Percentiles rank a stretch among this genome's conserved stretches.
Conservation (phyloP, 345 rosid genomes). For the Hevea brasiliensis region DNA sequence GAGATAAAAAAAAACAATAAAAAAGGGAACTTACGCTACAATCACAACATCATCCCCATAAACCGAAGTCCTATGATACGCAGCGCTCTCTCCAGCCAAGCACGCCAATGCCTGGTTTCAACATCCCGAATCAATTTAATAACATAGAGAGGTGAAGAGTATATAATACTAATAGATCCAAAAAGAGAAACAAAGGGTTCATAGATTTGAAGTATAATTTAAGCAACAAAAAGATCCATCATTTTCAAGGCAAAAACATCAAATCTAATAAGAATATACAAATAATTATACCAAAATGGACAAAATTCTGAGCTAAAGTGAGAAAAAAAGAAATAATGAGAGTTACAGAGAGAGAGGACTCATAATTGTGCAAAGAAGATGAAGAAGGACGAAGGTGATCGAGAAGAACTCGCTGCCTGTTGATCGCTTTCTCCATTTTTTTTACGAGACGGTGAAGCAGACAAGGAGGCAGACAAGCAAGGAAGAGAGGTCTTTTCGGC, state of each 20-base stretch:
- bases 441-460: too few relatives aligned
- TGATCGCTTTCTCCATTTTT: conserved; percentile 85
- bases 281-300: neutral
- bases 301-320: neutral
- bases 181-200: too few relatives aligned
- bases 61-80: conserved; percentile 68
- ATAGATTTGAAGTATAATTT: neutral
- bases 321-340: neutral
- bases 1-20: neutral
- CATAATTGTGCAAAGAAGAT: conserved; percentile 47
- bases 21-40: conserved; percentile 72
- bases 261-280: neutral
- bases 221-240: conserved; percentile 1
- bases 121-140: neutral
- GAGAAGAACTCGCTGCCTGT: conserved; percentile 80
- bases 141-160: too few relatives aligned
- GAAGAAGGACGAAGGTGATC: conserved; percentile 80
- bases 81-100: conserved; percentile 86
- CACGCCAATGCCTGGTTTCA: conserved; percentile 62
- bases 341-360: conserved; percentile 70
- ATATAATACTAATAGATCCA: too few relatives aligned
- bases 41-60: conserved; percentile 89
- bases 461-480: too few relatives aligned
- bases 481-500: neutral
- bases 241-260: neutral